Percentiles rank a stretch among this genome's conserved stretches.
Evolutionary conservation across 2,329 filamentous ascomycete species (phyloP).

Genomic region (Venturia aucupariae): DNA sequence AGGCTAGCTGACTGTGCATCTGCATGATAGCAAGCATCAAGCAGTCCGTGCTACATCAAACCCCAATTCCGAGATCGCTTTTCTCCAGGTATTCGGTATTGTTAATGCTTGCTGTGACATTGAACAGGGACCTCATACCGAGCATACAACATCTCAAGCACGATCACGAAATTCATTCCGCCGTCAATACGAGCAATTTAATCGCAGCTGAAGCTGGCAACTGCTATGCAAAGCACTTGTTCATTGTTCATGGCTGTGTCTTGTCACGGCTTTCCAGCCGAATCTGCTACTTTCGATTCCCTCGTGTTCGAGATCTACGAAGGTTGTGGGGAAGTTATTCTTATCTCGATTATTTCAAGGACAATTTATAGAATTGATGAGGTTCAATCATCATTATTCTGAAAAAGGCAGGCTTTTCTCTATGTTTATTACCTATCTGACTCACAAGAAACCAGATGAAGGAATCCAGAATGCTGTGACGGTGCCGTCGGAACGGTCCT

Average conservation of each 20-base stretch:
- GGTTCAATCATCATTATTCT: no score
- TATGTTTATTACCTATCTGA: no score
- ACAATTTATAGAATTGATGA: no score
- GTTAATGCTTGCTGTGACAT: background rate
- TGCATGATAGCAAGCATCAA: background rate
- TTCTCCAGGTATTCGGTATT: background rate
- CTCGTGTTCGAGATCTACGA: background rate
- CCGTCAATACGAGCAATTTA: background rate
- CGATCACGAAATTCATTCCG: background rate
- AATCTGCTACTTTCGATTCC: background rate
- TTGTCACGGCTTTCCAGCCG: background rate
- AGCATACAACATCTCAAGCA: no score
- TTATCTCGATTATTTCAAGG: no score
- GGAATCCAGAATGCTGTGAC: no score
- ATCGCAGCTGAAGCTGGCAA: background rate
- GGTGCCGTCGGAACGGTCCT: no score
- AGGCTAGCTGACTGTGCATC: background rate
- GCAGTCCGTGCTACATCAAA: background rate
- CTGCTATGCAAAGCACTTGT: no score
- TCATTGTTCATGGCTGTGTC: no score
- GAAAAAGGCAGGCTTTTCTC: no score
- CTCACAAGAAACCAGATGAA: no score
- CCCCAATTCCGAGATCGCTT: background rate
- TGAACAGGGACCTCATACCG: background rate
- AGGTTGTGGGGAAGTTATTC: background rate